Base-by-base conservation (phyloP, 768 basidiomycete genomes). In the Lactifluus volemus region DNA sequence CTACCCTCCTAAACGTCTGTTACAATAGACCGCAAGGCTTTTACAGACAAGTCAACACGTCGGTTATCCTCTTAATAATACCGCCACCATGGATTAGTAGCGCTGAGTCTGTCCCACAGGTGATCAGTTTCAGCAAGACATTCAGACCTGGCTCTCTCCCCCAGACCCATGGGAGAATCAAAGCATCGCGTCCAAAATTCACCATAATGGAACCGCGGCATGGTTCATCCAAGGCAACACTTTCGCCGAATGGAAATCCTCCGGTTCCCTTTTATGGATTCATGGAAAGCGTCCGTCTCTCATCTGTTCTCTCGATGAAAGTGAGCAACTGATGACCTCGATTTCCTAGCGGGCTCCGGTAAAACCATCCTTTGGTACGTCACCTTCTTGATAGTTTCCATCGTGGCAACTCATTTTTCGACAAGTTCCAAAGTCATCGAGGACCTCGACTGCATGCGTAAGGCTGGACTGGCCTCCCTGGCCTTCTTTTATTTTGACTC, bases 131-230 rank as follows among this genome's bases (percentile, higher is more conserved):
- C 49, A 34, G 39, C 38, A 36, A 15, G 30, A 41, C n/a, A 4
- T 42, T 25, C 39, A 29, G 32, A 25, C 21, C 5, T 58, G 56
- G 56, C 30, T 58, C 0, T 14, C 39, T 15, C 49, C 56, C 4
- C 39, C 49, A 5, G 49, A 58, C 49, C 49, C 49, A 7, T 50
- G 49, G 38, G n/a, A 32, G 21, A 58, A 58, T n/a, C 56, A 58
- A 5, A 19, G 49, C 4, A 19, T 32, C 12, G 49, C 56, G 3
- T 17, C 11, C 3, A 38, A 34, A 30, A n/a, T 19, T 25, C 49
- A 30, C 39, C 47, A 45, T 11, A 34, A 1, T 12, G 39, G 39
- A 42, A 58, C 49, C 1, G 29, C 49, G n/a, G n/a, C 29, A 32
- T 58, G 56, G 56, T 58, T 58, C 30, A n/a, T 42, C 12, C 4